Percentiles rank a stretch among this genome's conserved stretches.
Conservation (phyloP, 352 stramenopile species). For the Phytophthora ramorum region DNA sequence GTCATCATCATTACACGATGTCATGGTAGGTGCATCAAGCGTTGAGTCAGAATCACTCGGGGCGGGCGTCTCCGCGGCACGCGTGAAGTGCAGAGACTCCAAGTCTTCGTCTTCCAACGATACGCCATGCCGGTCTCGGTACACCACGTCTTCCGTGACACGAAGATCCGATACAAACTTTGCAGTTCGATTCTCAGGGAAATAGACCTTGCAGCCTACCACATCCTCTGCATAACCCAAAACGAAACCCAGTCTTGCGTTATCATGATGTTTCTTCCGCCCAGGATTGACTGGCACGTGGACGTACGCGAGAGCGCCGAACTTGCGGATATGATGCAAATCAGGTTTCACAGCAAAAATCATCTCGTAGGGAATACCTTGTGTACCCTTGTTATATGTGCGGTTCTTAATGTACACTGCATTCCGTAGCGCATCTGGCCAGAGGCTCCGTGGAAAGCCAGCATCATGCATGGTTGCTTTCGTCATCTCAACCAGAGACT, state of each 20-base stretch:
- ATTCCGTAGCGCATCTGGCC: not conserved
- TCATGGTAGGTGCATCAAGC: no score
- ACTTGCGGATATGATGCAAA: not conserved
- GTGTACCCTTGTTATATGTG: not conserved
- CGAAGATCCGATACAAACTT: no score
- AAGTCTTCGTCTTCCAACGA: no score
- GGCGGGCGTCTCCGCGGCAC: no score
- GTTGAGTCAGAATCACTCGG: no score
- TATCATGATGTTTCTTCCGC: not conserved
- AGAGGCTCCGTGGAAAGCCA: not conserved
- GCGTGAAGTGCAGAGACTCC: no score
- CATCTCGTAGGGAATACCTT: not conserved
- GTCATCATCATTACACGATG: no score
- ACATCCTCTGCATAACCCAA: not conserved
- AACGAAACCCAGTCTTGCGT: not conserved
- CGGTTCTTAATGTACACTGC: not conserved
- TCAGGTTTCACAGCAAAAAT: not conserved
- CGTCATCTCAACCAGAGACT: not conserved
- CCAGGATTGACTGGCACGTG: not conserved
- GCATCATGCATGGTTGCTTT: not conserved
- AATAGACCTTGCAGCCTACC: no score
- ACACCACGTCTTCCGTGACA: no score
- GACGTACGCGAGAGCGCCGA: not conserved
- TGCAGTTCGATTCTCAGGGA: no score
- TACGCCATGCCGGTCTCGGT: no score